phyloP scores from a whole-genome alignment of 1,284 basidiomycete species.

The Malassezia japonica region DNA sequence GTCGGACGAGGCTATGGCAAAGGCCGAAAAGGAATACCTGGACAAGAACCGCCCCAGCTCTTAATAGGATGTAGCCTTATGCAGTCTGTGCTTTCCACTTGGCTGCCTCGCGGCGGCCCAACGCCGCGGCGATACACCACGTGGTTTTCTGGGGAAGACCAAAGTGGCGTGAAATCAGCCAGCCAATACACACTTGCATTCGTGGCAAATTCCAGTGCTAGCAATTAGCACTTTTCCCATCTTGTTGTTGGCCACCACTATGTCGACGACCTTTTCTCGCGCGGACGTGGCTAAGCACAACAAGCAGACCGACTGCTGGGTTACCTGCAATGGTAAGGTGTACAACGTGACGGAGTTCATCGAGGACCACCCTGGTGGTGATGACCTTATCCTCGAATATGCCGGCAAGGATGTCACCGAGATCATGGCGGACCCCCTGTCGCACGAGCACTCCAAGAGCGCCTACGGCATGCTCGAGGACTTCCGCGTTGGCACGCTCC shows the following conservation, averaged over 20 bases:
- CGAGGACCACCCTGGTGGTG: constrained; percentile 52
- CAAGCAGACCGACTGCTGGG: constrained; percentile 58
- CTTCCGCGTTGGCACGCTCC: constrained; percentile 49
- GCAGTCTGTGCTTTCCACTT: too few relatives aligned
- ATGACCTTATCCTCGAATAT: constrained; percentile 55
- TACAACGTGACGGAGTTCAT: constrained; percentile 53
- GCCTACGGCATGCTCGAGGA: constrained; percentile 89
- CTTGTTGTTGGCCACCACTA: neutral
- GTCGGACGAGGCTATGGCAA: neutral
- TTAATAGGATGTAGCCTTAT: too few relatives aligned
- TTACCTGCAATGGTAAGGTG: constrained; percentile 51
- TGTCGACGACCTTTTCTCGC: constrained; percentile 4
- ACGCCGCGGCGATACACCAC: neutral
- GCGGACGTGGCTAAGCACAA: constrained; percentile 50
- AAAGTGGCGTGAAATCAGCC: constrained; percentile 11
- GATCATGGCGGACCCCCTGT: constrained; percentile 70
- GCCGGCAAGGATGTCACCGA: constrained; percentile 74
- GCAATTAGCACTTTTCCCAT: constrained; percentile 1
- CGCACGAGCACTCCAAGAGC: constrained; percentile 84
- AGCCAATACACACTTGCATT: constrained; percentile 2
- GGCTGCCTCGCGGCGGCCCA: too few relatives aligned
- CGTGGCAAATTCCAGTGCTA: neutral
- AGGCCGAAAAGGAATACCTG: constrained; percentile 13
- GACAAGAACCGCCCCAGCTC: neutral
- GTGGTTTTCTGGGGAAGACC: neutral